Percentiles rank a stretch among this genome's conserved stretches.
These are phyloP conservation scores for Castanea crenata DNA, from an alignment of 306 rosid genomes.

Conservation along the genomic window DNA sequence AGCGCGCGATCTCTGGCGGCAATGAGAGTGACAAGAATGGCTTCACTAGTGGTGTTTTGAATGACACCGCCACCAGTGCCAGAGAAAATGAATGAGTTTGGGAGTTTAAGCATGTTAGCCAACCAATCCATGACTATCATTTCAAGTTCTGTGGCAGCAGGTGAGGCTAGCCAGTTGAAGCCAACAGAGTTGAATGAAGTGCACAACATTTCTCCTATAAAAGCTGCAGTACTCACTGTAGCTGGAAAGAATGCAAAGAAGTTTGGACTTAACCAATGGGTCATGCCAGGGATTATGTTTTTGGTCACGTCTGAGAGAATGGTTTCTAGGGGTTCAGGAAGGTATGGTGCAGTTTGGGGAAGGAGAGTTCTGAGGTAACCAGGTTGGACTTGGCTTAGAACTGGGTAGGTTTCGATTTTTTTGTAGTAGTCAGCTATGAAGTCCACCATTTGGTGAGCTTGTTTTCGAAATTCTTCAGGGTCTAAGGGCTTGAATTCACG, in stretches of 20 bases:
- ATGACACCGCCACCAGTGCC: conserved; percentile 55
- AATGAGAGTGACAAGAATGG: conserved; percentile 51
- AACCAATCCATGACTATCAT: conserved; percentile 67
- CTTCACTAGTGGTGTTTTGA: conserved; percentile 56
- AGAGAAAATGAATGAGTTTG: conserved; percentile 34
- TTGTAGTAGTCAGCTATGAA: conserved; percentile 52
- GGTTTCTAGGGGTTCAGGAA: conserved; percentile 45
- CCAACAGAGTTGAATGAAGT: conserved; percentile 52
- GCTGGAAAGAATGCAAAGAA: conserved; percentile 52
- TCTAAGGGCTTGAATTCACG: conserved; percentile 38
- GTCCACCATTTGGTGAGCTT: conserved; percentile 64
- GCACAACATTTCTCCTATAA: conserved; percentile 58
- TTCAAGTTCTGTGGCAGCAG: conserved; percentile 68
- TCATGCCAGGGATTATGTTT: conserved; percentile 55
- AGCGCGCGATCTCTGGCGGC: conserved; percentile 52
- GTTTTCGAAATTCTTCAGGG: conserved; percentile 54
- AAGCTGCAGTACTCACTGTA: conserved; percentile 52
- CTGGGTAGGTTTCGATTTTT: conserved; percentile 39
- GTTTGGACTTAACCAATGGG: conserved; percentile 67
- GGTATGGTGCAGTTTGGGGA: conserved; percentile 42
- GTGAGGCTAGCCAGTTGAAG: conserved; percentile 65
- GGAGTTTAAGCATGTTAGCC: conserved; percentile 45
- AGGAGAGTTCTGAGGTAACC: conserved; percentile 33
- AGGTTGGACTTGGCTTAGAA: conserved; percentile 46
- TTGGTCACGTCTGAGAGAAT: conserved; percentile 48